Percentiles rank a stretch among this genome's conserved stretches.
Evolutionary conservation across 495 filamentous ascomycete species (phyloP).

Genomic region (Podospora comata): DNA sequence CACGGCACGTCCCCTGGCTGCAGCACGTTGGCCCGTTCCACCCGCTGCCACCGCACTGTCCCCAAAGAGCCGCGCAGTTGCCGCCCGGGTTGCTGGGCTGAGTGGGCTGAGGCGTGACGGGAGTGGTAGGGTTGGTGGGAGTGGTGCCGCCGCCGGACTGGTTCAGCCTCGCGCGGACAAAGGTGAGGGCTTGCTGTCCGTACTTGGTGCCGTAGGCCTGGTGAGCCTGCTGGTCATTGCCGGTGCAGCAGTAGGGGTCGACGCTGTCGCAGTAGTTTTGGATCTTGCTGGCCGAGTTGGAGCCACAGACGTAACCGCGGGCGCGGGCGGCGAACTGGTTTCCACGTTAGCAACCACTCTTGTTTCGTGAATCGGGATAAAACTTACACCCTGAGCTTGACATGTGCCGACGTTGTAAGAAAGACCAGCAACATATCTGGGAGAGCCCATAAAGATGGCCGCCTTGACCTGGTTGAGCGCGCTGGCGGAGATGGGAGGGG

Average conservation of each 20-base stretch:
- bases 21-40: conserved; percentile 34
- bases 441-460: conserved; percentile 63
- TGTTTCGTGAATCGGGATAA: not conserved
- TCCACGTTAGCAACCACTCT: conserved; percentile 1
- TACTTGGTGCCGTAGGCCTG: conserved; percentile 58
- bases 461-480: conserved; percentile 49
- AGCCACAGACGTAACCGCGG: conserved; percentile 53
- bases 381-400: conserved; percentile 53
- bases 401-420: conserved; percentile 63
- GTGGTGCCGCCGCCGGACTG: conserved; percentile 22
- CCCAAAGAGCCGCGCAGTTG: conserved; percentile 27
- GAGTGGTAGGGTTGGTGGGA: conserved; percentile 12
- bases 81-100: conserved; percentile 26
- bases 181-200: conserved; percentile 35
- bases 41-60: conserved; percentile 35
- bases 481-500: conserved; percentile 39
- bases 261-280: conserved; percentile 62
- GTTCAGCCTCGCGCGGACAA: conserved; percentile 27
- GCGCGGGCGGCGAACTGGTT: conserved; percentile 56
- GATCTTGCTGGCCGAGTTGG: conserved; percentile 48
- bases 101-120: conserved; percentile 9
- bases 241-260: conserved; percentile 66
- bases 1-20: conserved; percentile 30
- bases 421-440: conserved; percentile 50
- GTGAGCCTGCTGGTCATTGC: conserved; percentile 56